Conservation (phyloP, 2,329 filamentous ascomycete genomes). For the Penicillium sp. region DNA sequence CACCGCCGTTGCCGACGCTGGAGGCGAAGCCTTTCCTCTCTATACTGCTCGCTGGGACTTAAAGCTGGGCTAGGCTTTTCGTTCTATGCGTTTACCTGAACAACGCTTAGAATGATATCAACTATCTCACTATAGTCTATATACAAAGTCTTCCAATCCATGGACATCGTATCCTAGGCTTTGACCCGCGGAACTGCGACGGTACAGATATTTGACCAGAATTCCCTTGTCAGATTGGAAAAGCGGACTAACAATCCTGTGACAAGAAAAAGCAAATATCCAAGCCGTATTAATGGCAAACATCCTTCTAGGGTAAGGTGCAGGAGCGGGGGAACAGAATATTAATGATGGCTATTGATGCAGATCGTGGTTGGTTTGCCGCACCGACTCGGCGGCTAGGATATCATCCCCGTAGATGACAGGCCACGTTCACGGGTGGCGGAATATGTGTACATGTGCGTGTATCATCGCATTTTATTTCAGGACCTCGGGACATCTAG, state of each 20-base stretch:
- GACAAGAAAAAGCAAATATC: background rate
- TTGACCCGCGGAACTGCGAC: too few relatives aligned
- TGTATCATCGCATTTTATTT: too few relatives aligned
- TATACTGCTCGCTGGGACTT: constrained; percentile 19
- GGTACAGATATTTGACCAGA: too few relatives aligned
- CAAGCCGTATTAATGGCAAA: background rate
- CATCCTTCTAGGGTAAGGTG: background rate
- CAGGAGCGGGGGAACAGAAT: background rate
- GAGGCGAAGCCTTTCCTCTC: constrained; percentile 3
- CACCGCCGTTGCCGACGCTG: constrained; percentile 12
- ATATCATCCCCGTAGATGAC: background rate
- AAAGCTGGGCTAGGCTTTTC: constrained; percentile 17
- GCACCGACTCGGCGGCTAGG: background rate
- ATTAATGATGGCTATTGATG: background rate
- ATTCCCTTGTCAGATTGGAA: background rate
- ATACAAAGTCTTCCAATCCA: too few relatives aligned
- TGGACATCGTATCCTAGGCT: too few relatives aligned
- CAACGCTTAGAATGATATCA: background rate
- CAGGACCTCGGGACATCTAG: too few relatives aligned
- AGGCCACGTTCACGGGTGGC: background rate
- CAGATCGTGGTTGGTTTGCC: too few relatives aligned
- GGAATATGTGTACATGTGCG: too few relatives aligned
- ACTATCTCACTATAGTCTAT: too few relatives aligned
- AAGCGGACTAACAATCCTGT: background rate
- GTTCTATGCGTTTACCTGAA: background rate